Evolutionary conservation across 1,284 basidiomycete species (phyloP).

Genomic region (Coniferiporia sulphurascens): DNA sequence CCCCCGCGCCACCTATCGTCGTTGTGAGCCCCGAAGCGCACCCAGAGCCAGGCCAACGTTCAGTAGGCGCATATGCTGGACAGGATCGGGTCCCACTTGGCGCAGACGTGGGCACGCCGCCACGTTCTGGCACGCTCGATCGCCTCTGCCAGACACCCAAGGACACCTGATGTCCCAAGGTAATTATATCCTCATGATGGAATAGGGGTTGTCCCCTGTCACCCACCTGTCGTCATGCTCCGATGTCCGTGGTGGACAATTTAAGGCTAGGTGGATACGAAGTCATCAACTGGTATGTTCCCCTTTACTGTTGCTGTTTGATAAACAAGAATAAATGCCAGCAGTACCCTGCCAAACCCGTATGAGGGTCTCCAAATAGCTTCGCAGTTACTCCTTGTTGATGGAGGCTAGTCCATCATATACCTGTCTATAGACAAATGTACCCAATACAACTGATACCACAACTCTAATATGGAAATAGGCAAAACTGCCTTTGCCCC

Average conservation of each 20-base stretch:
- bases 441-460: no score
- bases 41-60: slow-evolving; percentile 44
- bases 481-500: slow-evolving; percentile 33
- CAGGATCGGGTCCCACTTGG: slow-evolving; percentile 51
- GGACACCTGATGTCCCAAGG: slow-evolving; percentile 51
- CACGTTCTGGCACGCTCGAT: slow-evolving; percentile 48
- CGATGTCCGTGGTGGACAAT: no score
- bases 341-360: slow-evolving; percentile 33
- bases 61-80: slow-evolving; percentile 32
- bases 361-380: slow-evolving; percentile 36
- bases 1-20: slow-evolving; percentile 78
- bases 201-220: no score
- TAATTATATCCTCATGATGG: no score
- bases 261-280: slow-evolving; percentile 46
- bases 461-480: slow-evolving; percentile 19
- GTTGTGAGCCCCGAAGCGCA: slow-evolving; percentile 82
- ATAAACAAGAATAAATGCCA: no score
- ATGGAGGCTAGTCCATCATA: no score
- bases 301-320: neutral
- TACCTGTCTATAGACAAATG: neutral
- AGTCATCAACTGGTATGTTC: slow-evolving; percentile 43
- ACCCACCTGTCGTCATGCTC: no score
- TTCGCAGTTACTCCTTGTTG: slow-evolving; percentile 36
- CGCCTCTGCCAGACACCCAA: slow-evolving; percentile 75
- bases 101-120: slow-evolving; percentile 48